These are phyloP conservation scores for Fraxinus greggii DNA, from an alignment of 305 asterid genomes.

Conservation along the genomic window DNA sequence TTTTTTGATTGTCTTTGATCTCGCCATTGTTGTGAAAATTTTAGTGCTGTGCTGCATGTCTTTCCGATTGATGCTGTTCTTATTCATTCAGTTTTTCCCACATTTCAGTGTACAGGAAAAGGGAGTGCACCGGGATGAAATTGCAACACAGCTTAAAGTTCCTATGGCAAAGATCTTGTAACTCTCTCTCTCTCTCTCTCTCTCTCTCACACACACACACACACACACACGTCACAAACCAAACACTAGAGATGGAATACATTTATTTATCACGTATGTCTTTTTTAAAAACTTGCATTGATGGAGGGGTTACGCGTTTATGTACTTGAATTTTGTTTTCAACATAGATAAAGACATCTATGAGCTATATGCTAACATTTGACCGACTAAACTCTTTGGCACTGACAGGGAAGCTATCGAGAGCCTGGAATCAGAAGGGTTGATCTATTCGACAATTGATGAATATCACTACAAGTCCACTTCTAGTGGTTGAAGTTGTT, in stretches of 20 bases:
- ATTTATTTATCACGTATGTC: neutral
- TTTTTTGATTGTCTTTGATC: neutral
- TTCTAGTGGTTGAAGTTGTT: slow-evolving; percentile 24
- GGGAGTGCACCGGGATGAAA: slow-evolving; percentile 68
- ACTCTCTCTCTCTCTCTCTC: slow-evolving; percentile 26
- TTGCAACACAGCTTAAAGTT: slow-evolving; percentile 65
- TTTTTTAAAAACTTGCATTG: neutral
- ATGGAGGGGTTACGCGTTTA: neutral
- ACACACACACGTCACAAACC: neutral
- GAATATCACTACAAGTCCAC: slow-evolving; percentile 79
- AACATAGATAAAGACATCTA: neutral
- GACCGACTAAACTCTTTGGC: neutral
- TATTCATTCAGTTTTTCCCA: slow-evolving; percentile 8
- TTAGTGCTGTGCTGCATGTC: neutral
- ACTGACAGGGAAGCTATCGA: slow-evolving; percentile 62
- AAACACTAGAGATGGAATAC: neutral
- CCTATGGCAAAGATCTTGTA: slow-evolving; percentile 66
- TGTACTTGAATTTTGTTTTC: neutral
- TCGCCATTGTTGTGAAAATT: neutral
- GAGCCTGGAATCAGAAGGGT: slow-evolving; percentile 69
- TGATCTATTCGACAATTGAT: slow-evolving; percentile 75
- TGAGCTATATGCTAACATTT: neutral
- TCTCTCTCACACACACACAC: neutral
- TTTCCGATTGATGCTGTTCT: neutral
- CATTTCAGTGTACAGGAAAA: slow-evolving; percentile 57